Percentiles rank a stretch among this genome's conserved stretches.
Evolutionary conservation across 2,329 filamentous ascomycete genomes (phyloP).

Genomic region (Setomelanomma holmii): DNA sequence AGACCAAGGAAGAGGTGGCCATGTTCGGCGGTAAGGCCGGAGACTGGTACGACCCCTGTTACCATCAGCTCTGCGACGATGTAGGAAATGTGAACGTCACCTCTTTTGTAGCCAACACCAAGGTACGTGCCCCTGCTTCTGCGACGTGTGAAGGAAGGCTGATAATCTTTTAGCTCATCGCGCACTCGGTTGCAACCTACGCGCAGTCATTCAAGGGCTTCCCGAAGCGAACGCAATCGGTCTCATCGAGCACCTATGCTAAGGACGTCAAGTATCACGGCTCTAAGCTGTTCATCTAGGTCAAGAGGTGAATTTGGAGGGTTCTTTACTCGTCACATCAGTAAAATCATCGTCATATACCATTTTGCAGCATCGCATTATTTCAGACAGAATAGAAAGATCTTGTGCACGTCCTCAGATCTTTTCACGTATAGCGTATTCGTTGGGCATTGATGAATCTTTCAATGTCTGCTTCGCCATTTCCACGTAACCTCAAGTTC

Average conservation of each 20-base stretch:
- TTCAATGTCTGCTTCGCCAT: too few relatives aligned
- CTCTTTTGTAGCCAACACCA: constrained; percentile 49
- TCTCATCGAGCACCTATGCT: constrained; percentile 26
- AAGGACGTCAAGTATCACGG: constrained; percentile 41
- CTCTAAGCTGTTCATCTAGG: constrained; percentile 41
- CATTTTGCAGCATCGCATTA: neutral
- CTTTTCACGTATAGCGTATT: too few relatives aligned
- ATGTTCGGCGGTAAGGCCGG: constrained; percentile 50
- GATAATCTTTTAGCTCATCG: constrained; percentile 37
- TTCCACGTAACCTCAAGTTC: too few relatives aligned
- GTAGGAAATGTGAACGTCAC: constrained; percentile 49
- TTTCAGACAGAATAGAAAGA: too few relatives aligned
- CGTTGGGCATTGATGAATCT: too few relatives aligned
- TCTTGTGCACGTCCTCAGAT: too few relatives aligned
- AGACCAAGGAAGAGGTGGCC: constrained; percentile 47
- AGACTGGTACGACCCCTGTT: constrained; percentile 49
- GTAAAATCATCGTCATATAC: neutral
- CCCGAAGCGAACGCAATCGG: constrained; percentile 35
- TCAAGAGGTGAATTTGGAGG: neutral
- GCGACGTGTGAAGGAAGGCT: neutral
- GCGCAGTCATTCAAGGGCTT: constrained; percentile 45
- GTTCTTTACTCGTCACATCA: neutral
- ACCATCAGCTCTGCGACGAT: constrained; percentile 50
- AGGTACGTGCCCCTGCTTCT: constrained; percentile 22
- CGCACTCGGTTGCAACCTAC: constrained; percentile 48